Conservation (phyloP, 1,284 basidiomycete genomes). For the Cerioporus squamosus region DNA sequence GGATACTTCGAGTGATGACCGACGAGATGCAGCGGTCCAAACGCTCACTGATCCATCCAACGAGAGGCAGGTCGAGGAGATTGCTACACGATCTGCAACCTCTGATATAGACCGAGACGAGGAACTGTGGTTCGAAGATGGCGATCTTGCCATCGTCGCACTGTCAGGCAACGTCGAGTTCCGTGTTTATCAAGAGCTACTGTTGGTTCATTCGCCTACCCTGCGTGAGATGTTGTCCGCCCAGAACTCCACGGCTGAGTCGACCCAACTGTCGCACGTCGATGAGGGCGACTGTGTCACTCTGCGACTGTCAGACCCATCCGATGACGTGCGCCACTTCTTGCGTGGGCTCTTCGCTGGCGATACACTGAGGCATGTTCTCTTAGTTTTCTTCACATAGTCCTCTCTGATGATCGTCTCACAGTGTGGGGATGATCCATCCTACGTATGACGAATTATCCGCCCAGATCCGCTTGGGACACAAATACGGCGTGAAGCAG, state of each 20-base stretch:
- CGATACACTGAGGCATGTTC: neutral
- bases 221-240: slow-evolving; percentile 7
- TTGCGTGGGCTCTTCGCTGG: slow-evolving; percentile 7
- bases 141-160: slow-evolving; percentile 1
- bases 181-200: slow-evolving; percentile 7
- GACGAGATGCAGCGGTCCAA: too few relatives aligned
- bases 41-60: too few relatives aligned
- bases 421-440: neutral
- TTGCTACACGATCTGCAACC: too few relatives aligned
- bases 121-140: neutral
- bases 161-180: slow-evolving; percentile 7
- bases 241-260: neutral
- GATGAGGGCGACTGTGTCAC: neutral
- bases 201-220: slow-evolving; percentile 4
- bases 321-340: slow-evolving; percentile 9
- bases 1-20: too few relatives aligned
- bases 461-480: slow-evolving; percentile 3
- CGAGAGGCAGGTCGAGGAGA: too few relatives aligned
- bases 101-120: neutral
- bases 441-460: slow-evolving; percentile 4
- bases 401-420: neutral
- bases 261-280: neutral
- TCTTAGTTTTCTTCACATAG: neutral
- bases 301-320: slow-evolving; percentile 5
- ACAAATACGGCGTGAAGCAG: slow-evolving; percentile 10